Conservation (phyloP, 441 rosid genomes). For the Populus hybrid region DNA sequence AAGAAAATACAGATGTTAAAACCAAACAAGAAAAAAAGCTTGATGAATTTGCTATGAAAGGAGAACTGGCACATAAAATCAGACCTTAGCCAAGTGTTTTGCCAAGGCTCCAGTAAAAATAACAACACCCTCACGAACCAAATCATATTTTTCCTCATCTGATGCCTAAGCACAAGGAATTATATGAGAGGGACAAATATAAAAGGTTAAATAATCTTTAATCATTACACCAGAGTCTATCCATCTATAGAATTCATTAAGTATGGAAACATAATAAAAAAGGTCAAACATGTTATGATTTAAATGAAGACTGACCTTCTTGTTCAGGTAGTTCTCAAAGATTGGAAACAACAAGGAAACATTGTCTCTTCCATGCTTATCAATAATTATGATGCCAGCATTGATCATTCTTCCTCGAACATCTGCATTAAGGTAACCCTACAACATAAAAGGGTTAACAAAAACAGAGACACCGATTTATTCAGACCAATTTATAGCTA, state of each 20-base stretch:
- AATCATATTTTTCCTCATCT: conserved; percentile 91
- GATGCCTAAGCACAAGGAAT: conserved; percentile 56
- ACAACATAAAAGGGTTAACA: conserved; percentile 24
- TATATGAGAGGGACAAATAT: conserved; percentile 3
- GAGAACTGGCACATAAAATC: conserved; percentile 9
- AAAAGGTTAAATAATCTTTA: neutral
- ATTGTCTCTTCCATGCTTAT: conserved; percentile 91
- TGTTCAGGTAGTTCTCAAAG: conserved; percentile 94
- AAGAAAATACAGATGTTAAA: conserved; percentile 24
- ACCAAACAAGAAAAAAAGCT: conserved; percentile 4
- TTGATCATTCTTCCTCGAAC: conserved; percentile 99
- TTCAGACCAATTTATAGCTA: neutral
- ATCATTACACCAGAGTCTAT: conserved; percentile 3
- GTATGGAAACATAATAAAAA: neutral
- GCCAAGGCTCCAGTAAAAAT: conserved; percentile 98
- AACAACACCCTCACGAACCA: conserved; percentile 99
- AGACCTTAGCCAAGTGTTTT: conserved; percentile 86
- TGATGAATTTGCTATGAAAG: conserved; percentile 3
- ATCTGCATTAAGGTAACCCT: conserved; percentile 98
- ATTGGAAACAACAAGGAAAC: conserved; percentile 94
- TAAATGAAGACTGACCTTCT: conserved; percentile 58
- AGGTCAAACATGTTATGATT: neutral
- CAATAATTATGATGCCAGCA: conserved; percentile 95
- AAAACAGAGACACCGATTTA: conserved; percentile 1
- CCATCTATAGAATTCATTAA: neutral